These are phyloP conservation scores for Diaporthe nobilis DNA, from an alignment of 2,329 filamentous ascomycete species.

Conservation along the genomic window DNA sequence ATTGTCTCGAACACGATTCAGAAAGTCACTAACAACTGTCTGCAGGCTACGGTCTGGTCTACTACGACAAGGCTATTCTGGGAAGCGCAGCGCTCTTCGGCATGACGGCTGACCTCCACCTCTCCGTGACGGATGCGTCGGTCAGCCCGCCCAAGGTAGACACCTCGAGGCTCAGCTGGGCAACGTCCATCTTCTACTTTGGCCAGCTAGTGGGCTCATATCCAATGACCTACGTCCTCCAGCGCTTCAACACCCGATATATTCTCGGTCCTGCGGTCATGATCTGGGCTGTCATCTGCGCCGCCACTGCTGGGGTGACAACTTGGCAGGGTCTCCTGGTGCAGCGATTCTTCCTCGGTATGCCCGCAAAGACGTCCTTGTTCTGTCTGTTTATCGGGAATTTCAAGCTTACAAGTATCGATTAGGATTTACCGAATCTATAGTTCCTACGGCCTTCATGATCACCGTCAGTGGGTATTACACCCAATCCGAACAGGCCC, in stretches of 20 bases:
- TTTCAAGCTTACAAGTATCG: not conserved
- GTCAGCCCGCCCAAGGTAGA: conserved; percentile 52
- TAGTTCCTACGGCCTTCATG: conserved; percentile 78
- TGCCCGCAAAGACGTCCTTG: not conserved
- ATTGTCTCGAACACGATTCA: not conserved
- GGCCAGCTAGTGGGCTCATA: conserved; percentile 83
- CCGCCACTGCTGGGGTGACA: conserved; percentile 77
- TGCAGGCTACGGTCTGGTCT: conserved; percentile 74
- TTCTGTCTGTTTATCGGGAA: not conserved
- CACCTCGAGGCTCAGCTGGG: conserved; percentile 80
- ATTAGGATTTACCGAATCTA: conserved; percentile 69
- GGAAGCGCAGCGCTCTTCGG: conserved; percentile 81
- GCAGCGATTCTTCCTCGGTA: conserved; percentile 74
- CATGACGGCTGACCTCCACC: conserved; percentile 78
- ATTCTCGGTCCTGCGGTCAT: conserved; percentile 75
- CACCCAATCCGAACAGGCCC: conserved; percentile 74
- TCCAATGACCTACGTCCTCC: conserved; percentile 79
- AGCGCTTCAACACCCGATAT: conserved; percentile 76
- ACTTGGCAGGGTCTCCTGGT: conserved; percentile 74
- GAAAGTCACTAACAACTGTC: not conserved
- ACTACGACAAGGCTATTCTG: conserved; percentile 83
- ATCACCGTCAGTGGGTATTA: conserved; percentile 73
- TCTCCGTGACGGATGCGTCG: conserved; percentile 67
- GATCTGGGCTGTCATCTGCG: conserved; percentile 77
- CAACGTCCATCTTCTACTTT: conserved; percentile 85